phyloP scores from a whole-genome alignment of 257 asterid species.

The Nemophila menziesii region DNA sequence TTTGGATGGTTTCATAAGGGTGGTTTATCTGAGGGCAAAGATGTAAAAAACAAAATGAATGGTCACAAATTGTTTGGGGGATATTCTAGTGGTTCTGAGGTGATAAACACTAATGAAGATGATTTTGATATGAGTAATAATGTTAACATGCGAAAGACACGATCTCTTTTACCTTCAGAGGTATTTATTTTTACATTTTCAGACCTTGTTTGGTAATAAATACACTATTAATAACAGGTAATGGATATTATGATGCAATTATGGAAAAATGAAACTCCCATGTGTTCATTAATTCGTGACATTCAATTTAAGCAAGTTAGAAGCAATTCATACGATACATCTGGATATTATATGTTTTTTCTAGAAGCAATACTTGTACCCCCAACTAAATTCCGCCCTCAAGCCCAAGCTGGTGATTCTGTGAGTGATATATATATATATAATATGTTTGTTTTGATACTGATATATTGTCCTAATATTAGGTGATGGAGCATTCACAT shows the following conservation, averaged over 20 bases:
- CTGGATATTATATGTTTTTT: constrained; percentile 64
- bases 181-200: constrained; percentile 24
- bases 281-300: constrained; percentile 64
- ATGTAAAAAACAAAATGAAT: constrained; percentile 30
- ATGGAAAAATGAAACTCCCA: constrained; percentile 79
- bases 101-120: constrained; percentile 37
- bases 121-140: constrained; percentile 34
- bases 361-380: constrained; percentile 63
- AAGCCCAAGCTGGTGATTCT: constrained; percentile 72
- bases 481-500: constrained; percentile 93
- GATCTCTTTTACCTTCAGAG: constrained; percentile 76
- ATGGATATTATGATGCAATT: constrained; percentile 45
- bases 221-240: constrained; percentile 38
- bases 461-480: too few species aligned
- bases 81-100: constrained; percentile 42
- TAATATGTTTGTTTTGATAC: too few species aligned
- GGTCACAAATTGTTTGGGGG: constrained; percentile 28
- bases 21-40: constrained; percentile 14
- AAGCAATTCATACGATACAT: constrained; percentile 19
- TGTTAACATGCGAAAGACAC: constrained; percentile 29
- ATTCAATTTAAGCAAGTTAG: constrained; percentile 43
- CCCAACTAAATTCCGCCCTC: constrained; percentile 83
- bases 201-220: not conserved
- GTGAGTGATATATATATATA: too few species aligned
- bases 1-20: constrained; percentile 82